These are phyloP conservation scores for Mallotus japonicus DNA, from an alignment of 441 rosid species.

Conservation along the genomic window DNA sequence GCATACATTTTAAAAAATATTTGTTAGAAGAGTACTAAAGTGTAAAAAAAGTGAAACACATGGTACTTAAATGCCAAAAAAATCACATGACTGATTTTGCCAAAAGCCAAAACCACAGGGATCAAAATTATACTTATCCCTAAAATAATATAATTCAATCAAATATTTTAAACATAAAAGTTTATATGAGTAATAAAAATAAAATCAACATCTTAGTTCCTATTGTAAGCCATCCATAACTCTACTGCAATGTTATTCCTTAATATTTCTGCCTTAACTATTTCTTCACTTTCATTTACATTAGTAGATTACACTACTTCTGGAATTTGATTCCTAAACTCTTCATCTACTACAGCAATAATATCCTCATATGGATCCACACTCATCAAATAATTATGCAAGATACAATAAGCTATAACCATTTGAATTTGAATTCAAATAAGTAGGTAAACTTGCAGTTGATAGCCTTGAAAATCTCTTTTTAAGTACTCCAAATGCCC, in stretches of 20 bases:
- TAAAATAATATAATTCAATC: no score
- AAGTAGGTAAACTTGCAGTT: neutral
- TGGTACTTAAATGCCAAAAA: no score
- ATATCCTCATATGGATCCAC: neutral
- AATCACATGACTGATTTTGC: no score
- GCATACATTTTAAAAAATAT: no score
- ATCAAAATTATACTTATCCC: no score
- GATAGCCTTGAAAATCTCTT: conserved; percentile 3
- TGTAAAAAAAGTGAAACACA: no score
- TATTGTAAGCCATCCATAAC: neutral
- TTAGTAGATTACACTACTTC: neutral
- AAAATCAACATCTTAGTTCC: neutral
- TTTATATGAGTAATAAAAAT: no score
- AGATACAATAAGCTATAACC: neutral
- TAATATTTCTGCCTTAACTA: no score
- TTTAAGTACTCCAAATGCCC: conserved; percentile 10
- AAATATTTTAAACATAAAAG: no score
- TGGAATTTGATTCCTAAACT: neutral
- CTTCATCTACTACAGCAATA: neutral
- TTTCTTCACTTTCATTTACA: neutral
- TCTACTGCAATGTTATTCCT: neutral
- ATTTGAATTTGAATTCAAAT: neutral
- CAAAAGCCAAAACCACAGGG: no score
- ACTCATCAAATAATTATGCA: conserved; percentile 5
- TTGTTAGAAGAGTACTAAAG: no score